Evolutionary conservation across 768 basidiomycete genomes (phyloP), one percentile per base, ranked within the genome.

Genomic region (Sistotremastrum suecicum): DNA sequence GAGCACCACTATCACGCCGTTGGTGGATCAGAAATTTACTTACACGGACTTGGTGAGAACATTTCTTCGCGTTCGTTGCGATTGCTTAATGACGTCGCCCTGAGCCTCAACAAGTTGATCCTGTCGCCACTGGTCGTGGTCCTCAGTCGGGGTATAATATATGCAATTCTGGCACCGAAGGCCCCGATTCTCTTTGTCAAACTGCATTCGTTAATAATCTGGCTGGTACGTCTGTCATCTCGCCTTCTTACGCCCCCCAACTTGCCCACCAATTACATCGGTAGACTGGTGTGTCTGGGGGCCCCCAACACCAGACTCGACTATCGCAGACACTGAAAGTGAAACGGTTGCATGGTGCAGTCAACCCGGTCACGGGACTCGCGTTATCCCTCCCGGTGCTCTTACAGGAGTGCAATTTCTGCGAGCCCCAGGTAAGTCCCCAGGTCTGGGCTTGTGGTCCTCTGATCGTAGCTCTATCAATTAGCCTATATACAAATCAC

Each of bases 331-430:
- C 48, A 72, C 71, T 2, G 87, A 90, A 57, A 77, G 71, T 37
- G 66, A 75, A 56, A 77, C 75, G 54, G 80, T 89, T 7, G 76
- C 83, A 1, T 90, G 75, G 71, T 90, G 84, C 63, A 75, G 77
- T n/a, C 75, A 80, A 57, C 68, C 69, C 1, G 74, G 74, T 5
- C 74, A 71, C 45, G 86, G 86, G 2, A 77, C 82, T 3, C 80
- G 87, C 48, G 55, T 80, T 44, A 83, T 89, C 34, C 83, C 82
- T n/a, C 60, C 56, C 0, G 79, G 78, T 12, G 69, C 82, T 33
- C 59, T 87, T 33, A 59, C 59, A 2, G 84, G 81, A 45, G 66
- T 83, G 0, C 83, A 87, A 61, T 67, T 70, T 57, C 68, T 80
- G 52, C 66, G 61, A 48, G 79, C 79, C 0, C 68, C 72, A 1